A percentile compares a stretch with the other conserved stretches of the same genome.
Evolutionary conservation across 1,284 basidiomycete species (phyloP).

Genomic region (Apiotrichum brassicae): DNA sequence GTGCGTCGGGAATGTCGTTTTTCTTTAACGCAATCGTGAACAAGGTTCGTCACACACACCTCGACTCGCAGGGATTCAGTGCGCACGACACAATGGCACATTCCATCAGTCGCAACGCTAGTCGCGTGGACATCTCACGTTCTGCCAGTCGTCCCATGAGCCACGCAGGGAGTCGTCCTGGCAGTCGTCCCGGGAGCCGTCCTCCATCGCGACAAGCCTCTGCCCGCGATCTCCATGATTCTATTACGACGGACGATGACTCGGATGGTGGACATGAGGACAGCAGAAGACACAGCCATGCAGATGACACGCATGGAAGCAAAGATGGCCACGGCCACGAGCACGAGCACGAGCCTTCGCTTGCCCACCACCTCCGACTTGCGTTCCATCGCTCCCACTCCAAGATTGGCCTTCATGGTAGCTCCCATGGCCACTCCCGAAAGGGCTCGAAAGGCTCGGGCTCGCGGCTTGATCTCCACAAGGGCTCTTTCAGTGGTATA

Average conservation of each 20-base stretch:
- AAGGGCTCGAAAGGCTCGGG: not conserved
- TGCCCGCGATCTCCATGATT: slow-evolving; percentile 1
- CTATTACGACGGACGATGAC: not conserved
- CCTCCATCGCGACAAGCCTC: slow-evolving; percentile 25
- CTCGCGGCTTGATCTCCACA: not conserved
- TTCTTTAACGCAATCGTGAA: slow-evolving; percentile 45
- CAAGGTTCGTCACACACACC: slow-evolving; percentile 37
- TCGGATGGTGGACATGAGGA: slow-evolving; percentile 1
- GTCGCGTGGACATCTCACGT: not conserved
- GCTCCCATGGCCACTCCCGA: not conserved
- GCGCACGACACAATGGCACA: slow-evolving; percentile 2
- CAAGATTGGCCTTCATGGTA: not conserved
- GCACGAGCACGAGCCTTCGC: not conserved
- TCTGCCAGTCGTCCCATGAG: not conserved
- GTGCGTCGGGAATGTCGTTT: slow-evolving; percentile 41
- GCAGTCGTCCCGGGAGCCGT: slow-evolving; percentile 9
- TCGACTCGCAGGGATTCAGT: slow-evolving; percentile 39
- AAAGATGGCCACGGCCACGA: too few relatives aligned
- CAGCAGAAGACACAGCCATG: not conserved
- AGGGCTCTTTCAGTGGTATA: not conserved
- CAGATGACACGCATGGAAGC: too few relatives aligned
- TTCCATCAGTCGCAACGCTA: not conserved
- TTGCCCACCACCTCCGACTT: slow-evolving; percentile 4
- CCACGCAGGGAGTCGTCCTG: not conserved
- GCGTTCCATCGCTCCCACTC: not conserved